Evolutionary conservation across 179 eudicot species (phyloP).

Genomic region (Beta corolliflora): DNA sequence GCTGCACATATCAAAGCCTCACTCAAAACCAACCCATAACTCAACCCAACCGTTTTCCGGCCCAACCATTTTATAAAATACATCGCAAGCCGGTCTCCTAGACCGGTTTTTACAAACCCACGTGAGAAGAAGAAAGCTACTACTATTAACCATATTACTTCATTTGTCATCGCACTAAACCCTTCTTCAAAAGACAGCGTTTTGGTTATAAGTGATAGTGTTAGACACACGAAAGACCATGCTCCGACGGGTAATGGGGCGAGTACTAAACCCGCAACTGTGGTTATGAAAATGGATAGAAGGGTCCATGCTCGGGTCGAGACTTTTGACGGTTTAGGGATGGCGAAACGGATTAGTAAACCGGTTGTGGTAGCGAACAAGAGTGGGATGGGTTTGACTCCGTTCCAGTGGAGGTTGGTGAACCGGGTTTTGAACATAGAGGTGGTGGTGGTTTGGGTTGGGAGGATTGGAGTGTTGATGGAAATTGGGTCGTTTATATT

Average conservation of each 20-base stretch:
- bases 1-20: conserved; percentile 56
- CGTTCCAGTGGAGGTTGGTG: conserved; percentile 21
- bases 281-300: conserved; percentile 52
- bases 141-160: conserved; percentile 67
- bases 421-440: conserved; percentile 10
- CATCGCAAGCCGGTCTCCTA: conserved; percentile 61
- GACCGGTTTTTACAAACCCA: conserved; percentile 64
- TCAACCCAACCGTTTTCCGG: conserved; percentile 53
- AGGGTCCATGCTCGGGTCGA: conserved; percentile 56
- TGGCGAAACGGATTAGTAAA: conserved; percentile 54
- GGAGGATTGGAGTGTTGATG: conserved; percentile 8
- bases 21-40: conserved; percentile 60
- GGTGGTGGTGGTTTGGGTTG: conserved; percentile 1
- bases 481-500: not conserved
- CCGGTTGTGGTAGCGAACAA: conserved; percentile 39
- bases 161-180: conserved; percentile 52
- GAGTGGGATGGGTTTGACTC: conserved; percentile 50
- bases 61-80: conserved; percentile 64
- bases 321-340: conserved; percentile 52
- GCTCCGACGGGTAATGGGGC: conserved; percentile 68
- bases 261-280: conserved; percentile 50
- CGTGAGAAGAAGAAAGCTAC: conserved; percentile 61
- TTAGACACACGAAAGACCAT: conserved; percentile 57
- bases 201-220: conserved; percentile 41
- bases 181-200: conserved; percentile 57